A percentile compares a stretch with the other conserved stretches of the same genome.
phyloP scores from a whole-genome alignment of 2,329 filamentous ascomycete genomes.

The Cercospora brassicicola region DNA sequence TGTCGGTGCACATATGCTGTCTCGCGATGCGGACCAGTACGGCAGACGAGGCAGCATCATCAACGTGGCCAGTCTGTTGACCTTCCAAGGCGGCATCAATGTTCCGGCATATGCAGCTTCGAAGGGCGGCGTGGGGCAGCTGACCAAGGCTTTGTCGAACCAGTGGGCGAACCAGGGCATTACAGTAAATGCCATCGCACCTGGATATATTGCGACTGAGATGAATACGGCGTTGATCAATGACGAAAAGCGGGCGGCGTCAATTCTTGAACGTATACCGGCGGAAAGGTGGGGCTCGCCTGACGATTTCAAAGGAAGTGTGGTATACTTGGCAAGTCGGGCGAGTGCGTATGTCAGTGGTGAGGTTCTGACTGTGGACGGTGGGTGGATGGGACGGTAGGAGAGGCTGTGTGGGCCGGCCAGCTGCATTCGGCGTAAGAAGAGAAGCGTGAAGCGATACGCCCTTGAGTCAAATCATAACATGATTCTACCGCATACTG shows the following conservation, averaged over 20 bases:
- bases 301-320: constrained; percentile 83
- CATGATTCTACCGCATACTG: background rate
- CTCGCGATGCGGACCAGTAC: constrained; percentile 49
- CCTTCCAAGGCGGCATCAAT: constrained; percentile 83
- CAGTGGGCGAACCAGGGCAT: constrained; percentile 81
- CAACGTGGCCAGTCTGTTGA: constrained; percentile 79
- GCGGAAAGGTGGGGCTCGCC: constrained; percentile 79
- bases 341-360: constrained; percentile 81
- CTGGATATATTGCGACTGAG: constrained; percentile 88
- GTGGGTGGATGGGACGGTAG: constrained; percentile 79
- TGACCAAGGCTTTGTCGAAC: constrained; percentile 82
- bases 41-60: constrained; percentile 70
- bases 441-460: background rate
- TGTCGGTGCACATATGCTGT: constrained; percentile 75
- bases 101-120: constrained; percentile 84
- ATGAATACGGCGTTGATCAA: constrained; percentile 85
- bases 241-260: constrained; percentile 66
- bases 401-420: background rate
- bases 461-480: background rate
- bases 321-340: constrained; percentile 73
- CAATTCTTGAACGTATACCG: constrained; percentile 78
- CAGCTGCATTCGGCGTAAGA: background rate
- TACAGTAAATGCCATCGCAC: constrained; percentile 84
- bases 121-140: constrained; percentile 80
- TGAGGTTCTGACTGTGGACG: constrained; percentile 79